A percentile compares a stretch with the other conserved stretches of the same genome.
Evolutionary conservation across 352 stramenopile genomes (phyloP).

Genomic region (Phytophthora tubulina): DNA sequence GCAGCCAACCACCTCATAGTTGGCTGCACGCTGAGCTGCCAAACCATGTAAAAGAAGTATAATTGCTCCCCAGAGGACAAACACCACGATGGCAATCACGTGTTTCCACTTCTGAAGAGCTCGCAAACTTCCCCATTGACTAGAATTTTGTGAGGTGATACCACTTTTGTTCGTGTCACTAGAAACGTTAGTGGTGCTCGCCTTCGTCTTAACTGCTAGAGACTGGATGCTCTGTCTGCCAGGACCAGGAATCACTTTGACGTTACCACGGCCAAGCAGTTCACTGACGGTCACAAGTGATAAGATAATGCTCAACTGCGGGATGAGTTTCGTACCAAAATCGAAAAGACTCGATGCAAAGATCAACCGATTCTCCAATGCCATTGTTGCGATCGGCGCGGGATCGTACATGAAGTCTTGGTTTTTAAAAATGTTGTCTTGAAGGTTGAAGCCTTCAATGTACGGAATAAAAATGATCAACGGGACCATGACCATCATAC

Average conservation of each 20-base stretch:
- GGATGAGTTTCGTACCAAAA: conserved; percentile 25
- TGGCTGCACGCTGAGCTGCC: conserved; percentile 18
- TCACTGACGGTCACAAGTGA: conserved; percentile 18
- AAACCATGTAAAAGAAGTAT: conserved; percentile 20
- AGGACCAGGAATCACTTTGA: conserved; percentile 8
- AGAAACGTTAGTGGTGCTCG: not conserved
- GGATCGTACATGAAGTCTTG: conserved; percentile 17
- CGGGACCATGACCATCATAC: conserved; percentile 29
- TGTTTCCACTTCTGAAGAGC: conserved; percentile 22
- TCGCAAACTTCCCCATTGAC: not conserved
- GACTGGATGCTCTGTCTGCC: not conserved
- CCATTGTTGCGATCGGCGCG: conserved; percentile 15
- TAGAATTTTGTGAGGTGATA: not conserved
- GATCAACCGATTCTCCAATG: conserved; percentile 21
- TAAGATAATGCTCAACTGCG: conserved; percentile 27
- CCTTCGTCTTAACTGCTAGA: conserved; percentile 12
- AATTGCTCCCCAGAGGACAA: conserved; percentile 26
- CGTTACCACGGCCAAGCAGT: conserved; percentile 6
- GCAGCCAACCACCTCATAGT: conserved; percentile 26
- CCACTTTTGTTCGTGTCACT: not conserved
- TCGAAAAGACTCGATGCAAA: conserved; percentile 19
- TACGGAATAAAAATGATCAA: conserved; percentile 29
- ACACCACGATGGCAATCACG: conserved; percentile 6
- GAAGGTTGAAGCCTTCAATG: conserved; percentile 18
- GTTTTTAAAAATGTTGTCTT: not conserved